Evolutionary conservation across 1,284 basidiomycete genomes (phyloP).

Genomic region (Heliocybe sulcata): DNA sequence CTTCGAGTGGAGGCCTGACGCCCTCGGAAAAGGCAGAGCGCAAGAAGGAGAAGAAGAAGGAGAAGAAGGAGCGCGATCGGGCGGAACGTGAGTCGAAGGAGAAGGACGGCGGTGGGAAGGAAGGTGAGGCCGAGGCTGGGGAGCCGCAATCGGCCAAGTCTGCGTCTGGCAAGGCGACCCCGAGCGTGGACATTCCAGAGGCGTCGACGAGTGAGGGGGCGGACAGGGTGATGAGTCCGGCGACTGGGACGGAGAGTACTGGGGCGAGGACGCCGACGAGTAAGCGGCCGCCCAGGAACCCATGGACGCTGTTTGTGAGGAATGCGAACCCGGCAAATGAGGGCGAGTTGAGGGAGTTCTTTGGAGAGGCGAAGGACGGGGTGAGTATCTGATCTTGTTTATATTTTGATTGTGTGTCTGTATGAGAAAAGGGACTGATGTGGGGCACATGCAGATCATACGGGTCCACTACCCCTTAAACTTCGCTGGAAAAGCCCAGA

Average conservation of each 20-base stretch:
- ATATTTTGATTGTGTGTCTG: constrained; percentile 6
- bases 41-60: constrained; percentile 51
- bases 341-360: constrained; percentile 68
- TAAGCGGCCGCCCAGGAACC: constrained; percentile 57
- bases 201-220: constrained; percentile 22
- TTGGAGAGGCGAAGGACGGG: constrained; percentile 57
- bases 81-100: constrained; percentile 15
- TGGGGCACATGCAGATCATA: constrained; percentile 46
- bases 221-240: constrained; percentile 39
- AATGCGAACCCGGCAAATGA: constrained; percentile 56
- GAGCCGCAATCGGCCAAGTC: constrained; percentile 13
- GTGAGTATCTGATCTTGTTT: constrained; percentile 44
- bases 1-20: constrained; percentile 25
- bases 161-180: constrained; percentile 16
- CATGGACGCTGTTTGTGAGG: constrained; percentile 83
- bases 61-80: constrained; percentile 30
- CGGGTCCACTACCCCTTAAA: constrained; percentile 58
- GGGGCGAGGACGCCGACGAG: constrained; percentile 64
- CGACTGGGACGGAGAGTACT: constrained; percentile 50
- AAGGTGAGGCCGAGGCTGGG: constrained; percentile 7
- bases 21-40: constrained; percentile 50
- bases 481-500: constrained; percentile 39
- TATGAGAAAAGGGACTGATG: constrained; percentile 2
- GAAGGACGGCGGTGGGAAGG: constrained; percentile 6
- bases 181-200: constrained; percentile 1